Evolutionary conservation across 192 early-diverging fungal genomes (phyloP).

Genomic region (Borealophlyctis nickersoniae): DNA sequence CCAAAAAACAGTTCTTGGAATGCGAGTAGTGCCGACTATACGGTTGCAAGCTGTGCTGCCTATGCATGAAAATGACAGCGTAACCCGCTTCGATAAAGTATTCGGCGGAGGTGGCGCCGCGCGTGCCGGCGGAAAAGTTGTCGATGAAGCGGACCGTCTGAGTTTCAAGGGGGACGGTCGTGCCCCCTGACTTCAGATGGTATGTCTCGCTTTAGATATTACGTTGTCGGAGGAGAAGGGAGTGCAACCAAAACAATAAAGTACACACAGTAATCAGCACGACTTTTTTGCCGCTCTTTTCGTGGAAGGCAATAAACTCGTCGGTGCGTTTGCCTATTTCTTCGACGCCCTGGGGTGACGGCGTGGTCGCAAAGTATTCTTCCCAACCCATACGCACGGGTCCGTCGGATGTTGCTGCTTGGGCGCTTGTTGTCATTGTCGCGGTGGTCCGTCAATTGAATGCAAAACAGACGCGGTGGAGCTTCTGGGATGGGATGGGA

Average conservation of each 20-base stretch:
- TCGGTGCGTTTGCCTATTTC: constrained; percentile 54
- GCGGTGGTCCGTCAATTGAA: too few species aligned
- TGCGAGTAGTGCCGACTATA: constrained; percentile 90
- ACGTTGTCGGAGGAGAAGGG: neutral
- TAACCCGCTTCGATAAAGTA: constrained; percentile 83
- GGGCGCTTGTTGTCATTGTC: too few species aligned
- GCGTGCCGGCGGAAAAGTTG: constrained; percentile 95
- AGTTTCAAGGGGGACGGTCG: constrained; percentile 91
- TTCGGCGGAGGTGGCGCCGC: constrained; percentile 95
- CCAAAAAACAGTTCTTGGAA: constrained; percentile 70
- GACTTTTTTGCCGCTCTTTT: constrained; percentile 49
- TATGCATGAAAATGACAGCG: constrained; percentile 92
- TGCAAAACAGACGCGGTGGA: too few species aligned
- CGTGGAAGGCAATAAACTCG: constrained; percentile 38
- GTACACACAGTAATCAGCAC: constrained; percentile 79
- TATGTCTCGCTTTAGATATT: constrained; percentile 1
- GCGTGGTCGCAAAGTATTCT: constrained; percentile 69
- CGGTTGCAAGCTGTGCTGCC: constrained; percentile 90
- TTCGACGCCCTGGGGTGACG: constrained; percentile 60
- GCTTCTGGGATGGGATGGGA: too few species aligned
- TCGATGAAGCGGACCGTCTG: constrained; percentile 98
- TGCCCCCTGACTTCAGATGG: constrained; percentile 70
- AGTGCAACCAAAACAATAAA: constrained; percentile 26
- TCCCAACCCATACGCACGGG: constrained; percentile 17
- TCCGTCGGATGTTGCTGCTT: too few species aligned